A percentile compares a stretch with the other conserved stretches of the same genome.
Conservation (phyloP, 2,329 filamentous ascomycete genomes). For the Blastomyces emzantsi region DNA sequence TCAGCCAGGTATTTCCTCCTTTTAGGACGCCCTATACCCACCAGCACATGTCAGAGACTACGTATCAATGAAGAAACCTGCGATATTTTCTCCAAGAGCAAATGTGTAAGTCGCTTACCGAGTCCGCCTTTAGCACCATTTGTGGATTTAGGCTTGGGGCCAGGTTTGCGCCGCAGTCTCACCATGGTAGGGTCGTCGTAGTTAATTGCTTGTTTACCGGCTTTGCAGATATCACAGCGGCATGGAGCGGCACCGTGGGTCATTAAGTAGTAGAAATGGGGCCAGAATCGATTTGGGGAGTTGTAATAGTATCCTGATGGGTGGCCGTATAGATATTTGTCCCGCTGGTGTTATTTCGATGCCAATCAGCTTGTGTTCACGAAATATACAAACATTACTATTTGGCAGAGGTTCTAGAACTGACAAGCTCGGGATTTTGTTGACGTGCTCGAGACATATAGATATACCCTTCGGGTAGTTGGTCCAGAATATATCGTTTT, state of each 20-base stretch:
- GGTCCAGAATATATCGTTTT: conserved; percentile 43
- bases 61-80: background rate
- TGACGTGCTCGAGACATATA: conserved; percentile 43
- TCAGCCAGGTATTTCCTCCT: conserved; percentile 12
- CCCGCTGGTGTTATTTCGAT: conserved; percentile 29
- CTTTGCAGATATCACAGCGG: conserved; percentile 41
- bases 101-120: background rate
- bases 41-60: background rate
- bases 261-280: conserved; percentile 51
- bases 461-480: conserved; percentile 47
- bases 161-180: background rate
- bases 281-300: conserved; percentile 47
- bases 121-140: background rate
- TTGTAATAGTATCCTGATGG: conserved; percentile 43
- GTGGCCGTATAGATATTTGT: conserved; percentile 52
- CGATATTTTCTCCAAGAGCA: background rate
- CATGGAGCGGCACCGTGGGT: conserved; percentile 39
- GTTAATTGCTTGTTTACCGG: conserved; percentile 12
- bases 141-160: background rate
- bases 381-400: background rate
- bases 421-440: conserved; percentile 27
- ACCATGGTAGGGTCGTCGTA: conserved; percentile 8
- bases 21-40: conserved; percentile 11
- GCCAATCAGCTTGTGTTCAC: conserved; percentile 4
- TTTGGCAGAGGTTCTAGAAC: conserved; percentile 13